Base-by-base conservation (phyloP, 2,329 filamentous ascomycete genomes). In the Colletotrichum tropicale region DNA sequence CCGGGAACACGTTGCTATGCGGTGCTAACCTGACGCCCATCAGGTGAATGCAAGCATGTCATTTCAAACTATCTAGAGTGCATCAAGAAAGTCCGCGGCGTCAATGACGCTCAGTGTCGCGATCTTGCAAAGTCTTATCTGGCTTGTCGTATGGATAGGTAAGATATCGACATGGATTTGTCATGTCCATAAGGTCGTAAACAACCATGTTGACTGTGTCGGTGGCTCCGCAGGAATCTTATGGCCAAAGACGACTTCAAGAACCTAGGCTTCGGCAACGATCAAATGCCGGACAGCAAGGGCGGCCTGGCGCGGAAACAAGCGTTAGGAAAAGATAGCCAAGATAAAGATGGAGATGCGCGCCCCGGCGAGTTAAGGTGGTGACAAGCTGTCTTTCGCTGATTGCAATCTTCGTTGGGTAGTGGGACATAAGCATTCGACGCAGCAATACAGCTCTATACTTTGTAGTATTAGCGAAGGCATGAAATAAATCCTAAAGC, bases 171-270 rank as follows among this genome's bases (percentile, higher is more conserved):
- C 28, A 13, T 18, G 38, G 28, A 30, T 18, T 58, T 12, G 18
- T 48, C 38, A 48, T 48, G 38, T 48, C 38, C 38, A 48, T 48
- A 10, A 48, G 52, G 30, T 28, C 21, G 21, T 15, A 34, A 28
- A 34, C 30, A 36, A 9, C 18, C 58, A n/a, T 61, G 28, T 26
- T 74, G 32, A 61, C 62, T 8, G 32, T 69, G 24, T 64, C 36
- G 28, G 30, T 43, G 16, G n/a, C 18, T 36, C 21, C 12, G 34
- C 80, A 96, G 96, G 79, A 98, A 98, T 82, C 88, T 99, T 36
- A 99, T 99, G 97, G 96, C 96, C 9, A 95, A 91, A 79, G 97
- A 99, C 82, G 95, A 98, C 75, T 97, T 98, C 85, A 95, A 94
- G 85, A 99, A 99, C 82, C 88, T 99, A 55, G 97, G 97, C 0